phyloP scores from a whole-genome alignment of 495 filamentous ascomycete species.

The Penicillium fimorum region DNA sequence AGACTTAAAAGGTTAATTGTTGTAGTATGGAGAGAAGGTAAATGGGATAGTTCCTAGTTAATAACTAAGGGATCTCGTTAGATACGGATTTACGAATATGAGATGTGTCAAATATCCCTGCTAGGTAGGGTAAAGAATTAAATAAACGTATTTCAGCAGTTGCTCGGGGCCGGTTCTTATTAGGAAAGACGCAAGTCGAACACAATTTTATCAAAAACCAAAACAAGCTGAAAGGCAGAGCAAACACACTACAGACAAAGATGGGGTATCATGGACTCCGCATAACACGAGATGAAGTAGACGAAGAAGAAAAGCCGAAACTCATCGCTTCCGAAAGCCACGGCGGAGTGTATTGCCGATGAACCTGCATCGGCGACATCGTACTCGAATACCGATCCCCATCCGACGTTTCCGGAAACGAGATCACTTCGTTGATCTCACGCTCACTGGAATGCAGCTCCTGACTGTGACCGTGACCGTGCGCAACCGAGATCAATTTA shows the following conservation, averaged over 20 bases:
- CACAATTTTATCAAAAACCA: neutral
- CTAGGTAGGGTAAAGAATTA: too few relatives aligned
- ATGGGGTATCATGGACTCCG: neutral
- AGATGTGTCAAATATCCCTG: too few relatives aligned
- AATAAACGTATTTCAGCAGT: too few relatives aligned
- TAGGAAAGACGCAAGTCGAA: too few relatives aligned
- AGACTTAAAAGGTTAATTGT: too few relatives aligned
- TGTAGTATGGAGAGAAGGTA: too few relatives aligned
- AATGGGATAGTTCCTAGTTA: too few relatives aligned
- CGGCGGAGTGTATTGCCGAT: conserved; percentile 16
- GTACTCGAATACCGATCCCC: neutral
- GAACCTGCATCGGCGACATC: neutral
- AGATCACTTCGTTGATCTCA: conserved; percentile 19
- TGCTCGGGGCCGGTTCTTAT: too few relatives aligned
- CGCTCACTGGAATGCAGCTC: conserved; percentile 19
- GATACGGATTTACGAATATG: too few relatives aligned
- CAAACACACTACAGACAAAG: neutral
- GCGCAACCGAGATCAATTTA: conserved; percentile 42
- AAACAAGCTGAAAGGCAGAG: neutral
- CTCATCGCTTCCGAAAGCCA: conserved; percentile 14
- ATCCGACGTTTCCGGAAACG: conserved; percentile 14
- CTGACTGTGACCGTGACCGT: conserved; percentile 4
- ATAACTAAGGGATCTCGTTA: too few relatives aligned
- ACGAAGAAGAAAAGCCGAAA: conserved; percentile 9
- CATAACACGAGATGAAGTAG: conserved; percentile 3